Conservation (phyloP, 257 asterid genomes). For the Petunia secreta region DNA sequence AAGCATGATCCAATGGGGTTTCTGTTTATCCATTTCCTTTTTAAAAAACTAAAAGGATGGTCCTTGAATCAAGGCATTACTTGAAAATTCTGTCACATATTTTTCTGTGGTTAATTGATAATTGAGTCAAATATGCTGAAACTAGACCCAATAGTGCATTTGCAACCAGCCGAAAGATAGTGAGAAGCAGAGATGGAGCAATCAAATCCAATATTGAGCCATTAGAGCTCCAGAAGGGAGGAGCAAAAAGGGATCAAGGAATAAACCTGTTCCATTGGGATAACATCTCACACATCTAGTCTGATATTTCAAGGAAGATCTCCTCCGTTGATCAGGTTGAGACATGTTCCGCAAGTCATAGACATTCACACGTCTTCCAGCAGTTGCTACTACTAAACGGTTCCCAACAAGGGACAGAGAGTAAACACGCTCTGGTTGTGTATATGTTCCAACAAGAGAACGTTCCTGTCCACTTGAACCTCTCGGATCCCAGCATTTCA, state of each 20-base stretch:
- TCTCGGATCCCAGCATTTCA: conserved; percentile 99
- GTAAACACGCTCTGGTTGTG: conserved; percentile 98
- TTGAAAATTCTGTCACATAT: background rate
- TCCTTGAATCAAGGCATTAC: background rate
- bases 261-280: conserved; percentile 92
- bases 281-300: conserved; percentile 92
- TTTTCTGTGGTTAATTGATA: conserved; percentile 1
- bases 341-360: conserved; percentile 93
- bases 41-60: background rate
- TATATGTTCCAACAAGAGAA: conserved; percentile 75
- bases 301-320: conserved; percentile 91
- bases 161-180: background rate
- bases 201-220: conserved; percentile 7
- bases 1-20: background rate
- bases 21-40: background rate
- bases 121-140: background rate
- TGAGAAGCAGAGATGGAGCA: background rate
- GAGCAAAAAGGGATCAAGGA: conserved; percentile 24
- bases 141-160: background rate
- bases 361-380: conserved; percentile 95
- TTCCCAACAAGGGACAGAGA: conserved; percentile 89
- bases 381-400: conserved; percentile 91
- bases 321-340: conserved; percentile 93
- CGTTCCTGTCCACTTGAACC: conserved; percentile 96
- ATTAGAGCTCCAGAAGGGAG: conserved; percentile 8